phyloP scores from a whole-genome alignment of 345 rosid genomes.

The Turritis glabra region DNA sequence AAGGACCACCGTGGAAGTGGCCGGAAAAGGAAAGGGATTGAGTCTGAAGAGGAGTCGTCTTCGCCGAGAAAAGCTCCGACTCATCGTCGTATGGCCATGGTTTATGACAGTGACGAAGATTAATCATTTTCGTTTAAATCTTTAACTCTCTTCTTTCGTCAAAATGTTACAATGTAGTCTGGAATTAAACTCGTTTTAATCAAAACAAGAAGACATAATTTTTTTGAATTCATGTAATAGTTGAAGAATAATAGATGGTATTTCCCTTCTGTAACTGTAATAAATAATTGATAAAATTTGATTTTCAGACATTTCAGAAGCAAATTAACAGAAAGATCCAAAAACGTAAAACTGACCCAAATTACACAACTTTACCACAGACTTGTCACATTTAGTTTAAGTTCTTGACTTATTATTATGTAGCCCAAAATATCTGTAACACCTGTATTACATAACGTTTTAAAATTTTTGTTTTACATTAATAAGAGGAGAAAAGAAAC shows the following conservation, averaged over 20 bases:
- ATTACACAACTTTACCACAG: neutral
- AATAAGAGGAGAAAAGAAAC: neutral
- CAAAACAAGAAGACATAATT: neutral
- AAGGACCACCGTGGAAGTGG: constrained; percentile 53
- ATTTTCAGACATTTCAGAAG: neutral
- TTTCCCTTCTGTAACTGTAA: neutral
- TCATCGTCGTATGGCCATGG: constrained; percentile 84
- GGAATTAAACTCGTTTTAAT: constrained; percentile 15
- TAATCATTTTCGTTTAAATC: neutral
- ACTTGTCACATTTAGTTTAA: neutral
- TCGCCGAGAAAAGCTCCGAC: constrained; percentile 72
- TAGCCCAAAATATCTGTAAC: too few species aligned
- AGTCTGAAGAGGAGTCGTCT: constrained; percentile 92
- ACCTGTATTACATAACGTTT: too few species aligned
- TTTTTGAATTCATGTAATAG: neutral
- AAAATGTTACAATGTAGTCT: constrained; percentile 14
- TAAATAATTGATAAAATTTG: neutral
- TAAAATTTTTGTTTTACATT: too few species aligned
- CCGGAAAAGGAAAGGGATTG: constrained; percentile 73
- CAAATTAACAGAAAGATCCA: too few species aligned
- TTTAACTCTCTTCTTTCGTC: neutral
- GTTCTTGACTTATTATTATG: too few species aligned
- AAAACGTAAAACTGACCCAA: neutral
- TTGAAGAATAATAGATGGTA: neutral
- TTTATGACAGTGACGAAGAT: constrained; percentile 91